These are phyloP conservation scores for Gnomoniopsis sp. DNA, from an alignment of 2,329 filamentous ascomycete species.

Conservation along the genomic window DNA sequence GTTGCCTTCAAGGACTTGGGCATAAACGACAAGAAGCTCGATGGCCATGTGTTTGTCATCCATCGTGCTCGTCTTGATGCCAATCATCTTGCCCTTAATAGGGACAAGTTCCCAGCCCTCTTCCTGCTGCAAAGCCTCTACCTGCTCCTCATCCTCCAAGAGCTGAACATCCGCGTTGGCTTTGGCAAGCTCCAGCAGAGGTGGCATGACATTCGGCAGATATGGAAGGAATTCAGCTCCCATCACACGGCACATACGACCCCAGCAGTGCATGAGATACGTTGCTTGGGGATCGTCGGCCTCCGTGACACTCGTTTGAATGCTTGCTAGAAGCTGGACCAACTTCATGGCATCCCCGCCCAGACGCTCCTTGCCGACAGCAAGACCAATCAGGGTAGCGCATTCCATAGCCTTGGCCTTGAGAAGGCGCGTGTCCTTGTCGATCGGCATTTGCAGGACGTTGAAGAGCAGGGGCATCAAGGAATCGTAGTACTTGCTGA, in stretches of 20 bases:
- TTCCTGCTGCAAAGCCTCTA: conserved; percentile 87
- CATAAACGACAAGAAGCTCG: conserved; percentile 94
- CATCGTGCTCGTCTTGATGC: conserved; percentile 93
- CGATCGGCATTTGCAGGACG: conserved; percentile 83
- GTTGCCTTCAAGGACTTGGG: conserved; percentile 86
- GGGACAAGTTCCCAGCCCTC: conserved; percentile 98
- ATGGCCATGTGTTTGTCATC: conserved; percentile 99
- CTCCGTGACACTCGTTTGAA: conserved; percentile 84
- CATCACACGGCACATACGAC: conserved; percentile 94
- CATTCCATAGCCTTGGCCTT: conserved; percentile 99
- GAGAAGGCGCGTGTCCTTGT: conserved; percentile 87
- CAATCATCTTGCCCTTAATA: conserved; percentile 95
- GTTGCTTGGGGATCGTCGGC: conserved; percentile 93
- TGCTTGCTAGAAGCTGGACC: conserved; percentile 81
- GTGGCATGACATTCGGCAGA: conserved; percentile 89
- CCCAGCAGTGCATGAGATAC: conserved; percentile 98
- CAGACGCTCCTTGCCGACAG: conserved; percentile 90
- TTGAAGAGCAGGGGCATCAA: conserved; percentile 93
- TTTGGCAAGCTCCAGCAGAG: conserved; percentile 82
- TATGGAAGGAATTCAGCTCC: conserved; percentile 89
- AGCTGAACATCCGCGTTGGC: conserved; percentile 97
- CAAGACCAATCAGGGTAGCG: conserved; percentile 90
- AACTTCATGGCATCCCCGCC: conserved; percentile 82
- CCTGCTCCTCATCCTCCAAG: conserved; percentile 90
- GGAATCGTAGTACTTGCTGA: conserved; percentile 91